Conservation (phyloP, 805 yeast species). For the Henningerozyma blattae region DNA sequence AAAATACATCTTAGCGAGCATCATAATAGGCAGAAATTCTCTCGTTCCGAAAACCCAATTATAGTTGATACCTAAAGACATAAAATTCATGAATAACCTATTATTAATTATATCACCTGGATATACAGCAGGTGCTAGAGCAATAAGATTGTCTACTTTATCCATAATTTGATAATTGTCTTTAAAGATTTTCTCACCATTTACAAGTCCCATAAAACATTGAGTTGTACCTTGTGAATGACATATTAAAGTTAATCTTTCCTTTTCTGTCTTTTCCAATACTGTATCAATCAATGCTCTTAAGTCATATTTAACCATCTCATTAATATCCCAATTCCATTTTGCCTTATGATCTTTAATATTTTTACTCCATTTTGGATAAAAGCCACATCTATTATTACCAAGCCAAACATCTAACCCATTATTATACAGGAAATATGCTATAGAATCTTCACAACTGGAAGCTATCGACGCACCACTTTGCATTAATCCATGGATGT, state of each 20-base stretch:
- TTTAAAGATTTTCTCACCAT: conserved; percentile 20
- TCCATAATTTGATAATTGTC: conserved; percentile 26
- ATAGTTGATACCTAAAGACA: conserved; percentile 36
- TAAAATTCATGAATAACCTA: conserved; percentile 44
- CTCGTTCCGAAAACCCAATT: conserved; percentile 57
- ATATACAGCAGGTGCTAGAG: conserved; percentile 83
- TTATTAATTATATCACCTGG: conserved; percentile 67
- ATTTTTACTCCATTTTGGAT: conserved; percentile 43
- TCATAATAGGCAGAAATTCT: conserved; percentile 68
- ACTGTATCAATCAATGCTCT: conserved; percentile 61
- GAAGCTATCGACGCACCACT: conserved; percentile 79
- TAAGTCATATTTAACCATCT: conserved; percentile 68
- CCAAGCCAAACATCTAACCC: conserved; percentile 90
- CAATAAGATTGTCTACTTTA: conserved; percentile 55
- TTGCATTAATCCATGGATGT: conserved; percentile 81
- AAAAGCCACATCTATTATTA: conserved; percentile 79
- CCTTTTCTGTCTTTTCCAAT: conserved; percentile 25
- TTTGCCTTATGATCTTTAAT: conserved; percentile 27
- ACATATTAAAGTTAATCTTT: conserved; percentile 51
- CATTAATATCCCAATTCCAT: conserved; percentile 91
- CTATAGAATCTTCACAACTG: conserved; percentile 66
- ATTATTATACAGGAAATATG: conserved; percentile 36
- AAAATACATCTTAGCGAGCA: conserved; percentile 39
- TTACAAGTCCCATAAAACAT: conserved; percentile 53
- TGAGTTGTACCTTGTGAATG: conserved; percentile 95